Evolutionary conservation across 2,329 filamentous ascomycete species (phyloP).

Genomic region (Stachybotrys elegans): DNA sequence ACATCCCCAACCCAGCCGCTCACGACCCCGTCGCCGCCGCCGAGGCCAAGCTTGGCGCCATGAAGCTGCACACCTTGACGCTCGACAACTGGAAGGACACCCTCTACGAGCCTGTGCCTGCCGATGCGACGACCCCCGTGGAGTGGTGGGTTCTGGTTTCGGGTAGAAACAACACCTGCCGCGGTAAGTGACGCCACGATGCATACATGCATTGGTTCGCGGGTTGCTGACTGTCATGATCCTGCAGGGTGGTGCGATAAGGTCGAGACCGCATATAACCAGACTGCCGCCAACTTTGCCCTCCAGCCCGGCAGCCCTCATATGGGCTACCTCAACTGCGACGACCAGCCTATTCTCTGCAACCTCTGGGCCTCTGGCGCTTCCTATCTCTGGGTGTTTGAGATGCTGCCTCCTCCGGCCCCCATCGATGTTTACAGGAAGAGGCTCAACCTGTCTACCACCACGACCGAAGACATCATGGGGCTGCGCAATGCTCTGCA

Average conservation of each 20-base stretch:
- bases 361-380: slow-evolving; percentile 65
- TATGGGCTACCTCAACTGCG: slow-evolving; percentile 68
- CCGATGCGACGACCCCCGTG: slow-evolving; percentile 57
- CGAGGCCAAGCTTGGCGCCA: slow-evolving; percentile 32
- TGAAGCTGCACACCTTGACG: slow-evolving; percentile 49
- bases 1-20: slow-evolving; percentile 43
- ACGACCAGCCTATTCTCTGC: slow-evolving; percentile 69
- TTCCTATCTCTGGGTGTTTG: slow-evolving; percentile 62
- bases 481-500: slow-evolving; percentile 48
- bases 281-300: slow-evolving; percentile 60
- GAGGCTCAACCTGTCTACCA: slow-evolving; percentile 64
- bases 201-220: neutral
- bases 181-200: slow-evolving; percentile 37
- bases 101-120: slow-evolving; percentile 56
- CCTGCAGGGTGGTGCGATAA: slow-evolving; percentile 57
- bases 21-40: slow-evolving; percentile 35
- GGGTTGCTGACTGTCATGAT: slow-evolving; percentile 14
- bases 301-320: slow-evolving; percentile 58
- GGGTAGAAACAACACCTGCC: slow-evolving; percentile 75
- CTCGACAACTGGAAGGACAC: slow-evolving; percentile 68
- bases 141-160: slow-evolving; percentile 74
- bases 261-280: slow-evolving; percentile 62
- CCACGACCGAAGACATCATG: slow-evolving; percentile 58
- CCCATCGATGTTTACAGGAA: slow-evolving; percentile 60
- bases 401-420: slow-evolving; percentile 59